Evolutionary conservation across 106 monocot species (phyloP), one percentile per base, ranked within the genome.

Genomic region (Cymbidium sinense): DNA sequence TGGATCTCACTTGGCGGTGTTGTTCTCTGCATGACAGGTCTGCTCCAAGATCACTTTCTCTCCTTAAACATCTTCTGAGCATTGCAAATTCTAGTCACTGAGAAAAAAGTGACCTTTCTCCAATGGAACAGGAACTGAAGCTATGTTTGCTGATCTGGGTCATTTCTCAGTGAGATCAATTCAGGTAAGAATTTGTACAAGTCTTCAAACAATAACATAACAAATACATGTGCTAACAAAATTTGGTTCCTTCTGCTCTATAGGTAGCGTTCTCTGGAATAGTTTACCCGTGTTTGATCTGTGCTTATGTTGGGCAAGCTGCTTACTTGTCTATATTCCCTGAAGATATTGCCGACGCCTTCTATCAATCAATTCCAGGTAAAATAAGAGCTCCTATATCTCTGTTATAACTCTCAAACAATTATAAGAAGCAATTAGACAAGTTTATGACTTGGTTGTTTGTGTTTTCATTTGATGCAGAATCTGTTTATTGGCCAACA

Each of bases 1-100:
- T 95, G 95, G 95, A 83, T 90, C 25, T 89, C 91, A 21, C 87
- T 95, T 34, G 95, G 95, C 67, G 94, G 94, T 0, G 67, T 89
- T 74, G 85, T 94, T 23, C 82, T 95, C n/a, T 95, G 95, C 80
- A 95, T 89, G 76, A 95, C 95, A 70, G 93, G 93, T 89, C 0
- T 7, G 76, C 13, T 19, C 29, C 39, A 7, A 50, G 41, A 69
- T 29, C 77, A 43, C 21, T n/a, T 12, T 18, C 21, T 11, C 13
- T 47, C 13, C 15, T 47, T 47, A 47, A 13, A 47, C 11, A 13
- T 47, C 17, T 15, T 47, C 47, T 47, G 47, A 47, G 47, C 47
- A 13, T 47, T 47, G 13, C 47, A 47, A 2, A 11, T 50, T 29
- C 37, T 55, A 51, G 7, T 1, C 13, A 25, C 27, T 30, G 7